phyloP scores from a whole-genome alignment of 495 filamentous ascomycete genomes.

The Lasiosphaeris hirsuta region DNA sequence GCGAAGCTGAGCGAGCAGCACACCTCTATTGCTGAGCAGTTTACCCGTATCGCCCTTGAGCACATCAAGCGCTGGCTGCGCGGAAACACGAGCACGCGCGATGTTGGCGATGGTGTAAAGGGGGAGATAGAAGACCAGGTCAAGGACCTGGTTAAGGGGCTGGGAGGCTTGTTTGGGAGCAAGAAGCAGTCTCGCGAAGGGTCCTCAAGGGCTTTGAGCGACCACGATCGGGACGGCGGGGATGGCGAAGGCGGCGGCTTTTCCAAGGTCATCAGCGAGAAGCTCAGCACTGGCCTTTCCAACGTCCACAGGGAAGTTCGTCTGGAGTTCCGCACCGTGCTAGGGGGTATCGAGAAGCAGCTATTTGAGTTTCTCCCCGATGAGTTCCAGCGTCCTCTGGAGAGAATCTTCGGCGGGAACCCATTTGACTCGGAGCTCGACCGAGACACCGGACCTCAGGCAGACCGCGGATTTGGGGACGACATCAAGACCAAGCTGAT shows the following conservation, averaged over 20 bases:
- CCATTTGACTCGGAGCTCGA: slow-evolving; percentile 35
- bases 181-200: slow-evolving; percentile 22
- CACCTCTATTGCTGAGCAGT: slow-evolving; percentile 33
- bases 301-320: slow-evolving; percentile 33
- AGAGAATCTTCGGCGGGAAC: slow-evolving; percentile 37
- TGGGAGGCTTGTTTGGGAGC: slow-evolving; percentile 30
- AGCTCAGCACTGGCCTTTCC: slow-evolving; percentile 33
- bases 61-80: slow-evolving; percentile 36
- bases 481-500: slow-evolving; percentile 34
- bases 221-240: slow-evolving; percentile 14
- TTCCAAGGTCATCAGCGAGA: slow-evolving; percentile 36
- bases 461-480: slow-evolving; percentile 29
- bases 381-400: slow-evolving; percentile 29
- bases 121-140: slow-evolving; percentile 37
- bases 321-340: slow-evolving; percentile 34
- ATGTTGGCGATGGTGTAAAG: slow-evolving; percentile 33
- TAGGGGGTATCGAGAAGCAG: slow-evolving; percentile 33
- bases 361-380: slow-evolving; percentile 36
- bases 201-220: slow-evolving; percentile 20
- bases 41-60: slow-evolving; percentile 33
- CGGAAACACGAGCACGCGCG: slow-evolving; percentile 33
- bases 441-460: slow-evolving; percentile 15
- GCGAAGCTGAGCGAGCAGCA: slow-evolving; percentile 29
- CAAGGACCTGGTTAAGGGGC: slow-evolving; percentile 35
- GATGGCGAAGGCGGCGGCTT: slow-evolving; percentile 25